Evolutionary conservation across 257 asterid genomes (phyloP), one percentile per base, ranked within the genome.

Genomic region (Leptodermis oblonga): DNA sequence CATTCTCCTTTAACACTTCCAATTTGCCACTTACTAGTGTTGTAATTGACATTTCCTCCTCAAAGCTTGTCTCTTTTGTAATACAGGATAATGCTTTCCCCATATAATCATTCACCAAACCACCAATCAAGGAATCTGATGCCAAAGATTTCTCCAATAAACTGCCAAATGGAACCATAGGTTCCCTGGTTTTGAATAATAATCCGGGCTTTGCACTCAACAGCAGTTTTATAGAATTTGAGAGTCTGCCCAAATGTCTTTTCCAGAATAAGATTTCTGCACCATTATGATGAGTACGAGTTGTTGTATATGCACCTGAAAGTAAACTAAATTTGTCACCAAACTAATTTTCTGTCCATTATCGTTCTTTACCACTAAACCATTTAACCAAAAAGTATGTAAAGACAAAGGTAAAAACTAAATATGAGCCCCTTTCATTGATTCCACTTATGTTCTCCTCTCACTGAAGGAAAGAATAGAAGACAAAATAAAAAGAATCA

Each of bases 231-330:
- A 87, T 70, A 41, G 97, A 94, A 80, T 85, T 78, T 11, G 95
- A 81, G 41, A 94, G 86, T 77, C 99, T 86, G 62, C 18, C 65
- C 65, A 87, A 67, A 65, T 94, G 97, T 61, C 97, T 86, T 48
- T 83, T 86, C 99, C 96, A 94, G 79, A 91, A 91, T 62, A 91
- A 70, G 80, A 94, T 67, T 45, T 79, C 69, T 25, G 92, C 73
- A 70, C 87, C 92, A 80, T 78, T 80, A 77, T 74, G 88, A 73
- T 79, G 89, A 73, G 99, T 94, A 37, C 99, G 94, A 69, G 99
- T 87, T 33, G 97, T 91, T 66, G 99, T 94, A 74, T 94, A 94
- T 45, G 93, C 96, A 72, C 99, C 99, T 94, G 89, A 78, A 79
- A 59, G 59, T 54, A 25, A 65, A 60, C 46, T 10, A 12, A 49